These are phyloP conservation scores for Wallacemonas sp. DNA, from an alignment of 208 protist genomes.

Conservation along the genomic window DNA sequence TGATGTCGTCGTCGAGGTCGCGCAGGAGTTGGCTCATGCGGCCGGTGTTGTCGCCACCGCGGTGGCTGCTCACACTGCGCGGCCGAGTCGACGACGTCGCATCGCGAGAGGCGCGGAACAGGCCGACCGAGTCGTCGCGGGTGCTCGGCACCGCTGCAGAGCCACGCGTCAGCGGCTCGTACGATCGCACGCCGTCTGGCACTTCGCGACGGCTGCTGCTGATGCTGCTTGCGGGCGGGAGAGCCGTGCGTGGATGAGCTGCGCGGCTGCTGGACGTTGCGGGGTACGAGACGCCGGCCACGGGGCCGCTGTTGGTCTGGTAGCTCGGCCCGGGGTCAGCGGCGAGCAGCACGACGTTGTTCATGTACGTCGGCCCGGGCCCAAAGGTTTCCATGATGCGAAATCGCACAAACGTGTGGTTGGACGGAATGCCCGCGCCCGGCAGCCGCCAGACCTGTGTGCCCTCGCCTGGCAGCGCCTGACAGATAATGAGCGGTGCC, in stretches of 20 bases:
- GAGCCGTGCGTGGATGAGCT: background rate
- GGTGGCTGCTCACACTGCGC: conserved; percentile 3
- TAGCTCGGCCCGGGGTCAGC: conserved; percentile 67
- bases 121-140: conserved; percentile 4
- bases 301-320: conserved; percentile 18
- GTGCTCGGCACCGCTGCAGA: background rate
- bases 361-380: conserved; percentile 83
- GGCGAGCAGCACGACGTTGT: conserved; percentile 75
- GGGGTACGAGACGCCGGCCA: conserved; percentile 7
- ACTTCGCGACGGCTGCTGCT: background rate
- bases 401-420: conserved; percentile 67
- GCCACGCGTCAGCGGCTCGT: conserved; percentile 6
- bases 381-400: conserved; percentile 75
- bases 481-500: conserved; percentile 60
- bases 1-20: conserved; percentile 86
- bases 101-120: conserved; percentile 1
- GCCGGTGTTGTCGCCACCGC: conserved; percentile 19
- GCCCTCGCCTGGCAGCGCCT: conserved; percentile 73
- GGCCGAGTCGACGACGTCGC: too few relatives aligned
- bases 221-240: too few relatives aligned
- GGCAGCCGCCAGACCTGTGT: conserved; percentile 87
- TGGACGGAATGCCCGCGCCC: conserved; percentile 44
- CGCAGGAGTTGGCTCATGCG: conserved; percentile 76
- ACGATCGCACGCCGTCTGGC: background rate
- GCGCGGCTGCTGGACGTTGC: background rate